phyloP scores from a whole-genome alignment of 345 rosid species.

The Sonneratia alba region DNA sequence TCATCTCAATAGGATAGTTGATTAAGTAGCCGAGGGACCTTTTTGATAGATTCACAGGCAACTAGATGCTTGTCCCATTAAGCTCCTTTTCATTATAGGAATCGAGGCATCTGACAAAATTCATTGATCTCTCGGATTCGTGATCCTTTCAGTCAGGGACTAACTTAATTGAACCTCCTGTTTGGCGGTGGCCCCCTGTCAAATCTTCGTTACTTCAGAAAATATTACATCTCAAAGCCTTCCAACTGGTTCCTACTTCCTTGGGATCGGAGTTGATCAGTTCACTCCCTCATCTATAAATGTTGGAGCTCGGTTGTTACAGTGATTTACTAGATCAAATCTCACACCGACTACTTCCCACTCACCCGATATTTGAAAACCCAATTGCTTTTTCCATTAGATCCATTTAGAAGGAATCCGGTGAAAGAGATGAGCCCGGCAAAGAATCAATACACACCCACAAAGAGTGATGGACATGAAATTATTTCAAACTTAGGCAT shows the following conservation, averaged over 20 bases:
- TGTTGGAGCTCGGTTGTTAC: neutral
- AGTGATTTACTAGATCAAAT: neutral
- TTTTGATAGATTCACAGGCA: neutral
- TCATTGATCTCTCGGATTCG: neutral
- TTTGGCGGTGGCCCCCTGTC: neutral
- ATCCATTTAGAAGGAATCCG: neutral
- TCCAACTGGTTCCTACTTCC: neutral
- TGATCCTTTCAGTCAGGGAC: neutral
- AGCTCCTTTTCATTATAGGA: neutral
- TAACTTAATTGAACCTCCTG: neutral
- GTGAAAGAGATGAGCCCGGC: neutral
- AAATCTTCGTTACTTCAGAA: too few relatives aligned
- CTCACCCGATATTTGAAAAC: neutral
- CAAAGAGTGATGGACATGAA: neutral
- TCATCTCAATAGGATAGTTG: neutral
- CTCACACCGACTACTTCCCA: neutral
- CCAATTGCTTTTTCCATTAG: neutral
- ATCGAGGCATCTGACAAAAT: neutral
- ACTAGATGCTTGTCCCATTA: too few relatives aligned
- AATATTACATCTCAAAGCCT: too few relatives aligned
- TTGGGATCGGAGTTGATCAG: neutral
- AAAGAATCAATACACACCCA: neutral
- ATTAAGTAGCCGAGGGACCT: neutral
- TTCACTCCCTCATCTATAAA: neutral
- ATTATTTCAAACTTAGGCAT: neutral